Percentiles rank a stretch among this genome's conserved stretches.
phyloP scores from a whole-genome alignment of 192 early-diverging fungal species.

The Mortierella alpina region DNA sequence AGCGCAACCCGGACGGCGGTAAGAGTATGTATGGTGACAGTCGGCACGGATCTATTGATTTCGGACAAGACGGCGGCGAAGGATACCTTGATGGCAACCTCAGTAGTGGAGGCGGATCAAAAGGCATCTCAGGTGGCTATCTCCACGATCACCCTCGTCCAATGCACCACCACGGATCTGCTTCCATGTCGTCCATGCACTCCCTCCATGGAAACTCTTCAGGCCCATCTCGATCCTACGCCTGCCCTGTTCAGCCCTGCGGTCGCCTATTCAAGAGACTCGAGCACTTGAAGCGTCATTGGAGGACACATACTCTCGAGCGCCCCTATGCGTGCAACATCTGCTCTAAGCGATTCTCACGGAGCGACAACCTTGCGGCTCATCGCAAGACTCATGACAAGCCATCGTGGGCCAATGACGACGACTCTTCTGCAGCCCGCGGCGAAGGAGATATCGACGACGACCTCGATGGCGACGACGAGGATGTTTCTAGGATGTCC shows the following conservation, averaged over 20 bases:
- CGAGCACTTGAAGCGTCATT: constrained; percentile 68
- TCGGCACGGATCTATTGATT: constrained; percentile 30
- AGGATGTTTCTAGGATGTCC: constrained; percentile 18
- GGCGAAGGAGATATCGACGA: constrained; percentile 38
- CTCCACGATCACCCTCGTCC: constrained; percentile 14
- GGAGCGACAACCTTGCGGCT: constrained; percentile 68
- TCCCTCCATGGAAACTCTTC: constrained; percentile 16
- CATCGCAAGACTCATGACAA: constrained; percentile 70
- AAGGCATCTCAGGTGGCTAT: constrained; percentile 9
- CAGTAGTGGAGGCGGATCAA: neutral
- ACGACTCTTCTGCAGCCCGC: constrained; percentile 31
- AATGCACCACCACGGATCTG: constrained; percentile 36
- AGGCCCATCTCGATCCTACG: constrained; percentile 55
- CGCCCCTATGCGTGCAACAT: constrained; percentile 64
- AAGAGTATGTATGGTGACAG: constrained; percentile 10
- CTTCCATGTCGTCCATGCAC: constrained; percentile 42
- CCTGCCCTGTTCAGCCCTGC: constrained; percentile 63
- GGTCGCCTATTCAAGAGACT: constrained; percentile 66
- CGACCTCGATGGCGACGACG: constrained; percentile 31
- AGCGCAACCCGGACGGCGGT: constrained; percentile 16
- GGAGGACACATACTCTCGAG: constrained; percentile 70
- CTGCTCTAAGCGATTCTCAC: constrained; percentile 67
- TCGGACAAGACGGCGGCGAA: constrained; percentile 24
- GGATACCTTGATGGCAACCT: constrained; percentile 23
- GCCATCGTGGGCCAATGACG: constrained; percentile 45